Percentiles rank a stretch among this genome's conserved stretches.
These are phyloP conservation scores for Neurospora intermedia DNA, from an alignment of 495 filamentous ascomycete genomes.

Conservation along the genomic window DNA sequence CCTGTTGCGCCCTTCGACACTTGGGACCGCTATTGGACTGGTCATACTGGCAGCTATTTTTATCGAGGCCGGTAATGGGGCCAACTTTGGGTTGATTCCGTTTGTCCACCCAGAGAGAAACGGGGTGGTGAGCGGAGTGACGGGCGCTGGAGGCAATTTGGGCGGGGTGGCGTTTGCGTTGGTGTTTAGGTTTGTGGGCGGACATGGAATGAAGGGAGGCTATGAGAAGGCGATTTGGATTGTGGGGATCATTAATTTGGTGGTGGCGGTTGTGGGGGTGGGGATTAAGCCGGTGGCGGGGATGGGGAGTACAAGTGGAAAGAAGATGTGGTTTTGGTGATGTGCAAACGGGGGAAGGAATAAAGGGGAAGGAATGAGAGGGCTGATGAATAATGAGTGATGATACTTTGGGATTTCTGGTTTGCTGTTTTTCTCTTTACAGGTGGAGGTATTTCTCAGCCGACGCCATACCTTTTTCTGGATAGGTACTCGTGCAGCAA, in stretches of 20 bases:
- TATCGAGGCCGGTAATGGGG: conserved; percentile 74
- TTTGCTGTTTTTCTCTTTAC: too few species aligned
- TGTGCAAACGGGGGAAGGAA: neutral
- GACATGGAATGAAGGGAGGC: conserved; percentile 24
- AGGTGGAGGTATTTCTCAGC: too few species aligned
- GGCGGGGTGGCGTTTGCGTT: conserved; percentile 81
- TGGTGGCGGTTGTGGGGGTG: conserved; percentile 16
- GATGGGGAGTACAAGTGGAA: neutral
- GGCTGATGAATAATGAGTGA: neutral
- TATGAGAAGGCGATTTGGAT: conserved; percentile 71
- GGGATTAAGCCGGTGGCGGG: neutral
- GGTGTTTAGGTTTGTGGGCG: conserved; percentile 60
- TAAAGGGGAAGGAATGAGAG: neutral
- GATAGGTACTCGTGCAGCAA: too few species aligned
- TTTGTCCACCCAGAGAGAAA: conserved; percentile 68
- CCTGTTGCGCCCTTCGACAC: conserved; percentile 39
- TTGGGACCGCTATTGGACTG: conserved; percentile 60
- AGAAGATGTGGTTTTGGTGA: neutral
- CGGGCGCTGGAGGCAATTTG: conserved; percentile 72
- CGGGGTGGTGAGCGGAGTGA: conserved; percentile 60
- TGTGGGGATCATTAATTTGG: conserved; percentile 66
- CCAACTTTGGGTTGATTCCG: conserved; percentile 75
- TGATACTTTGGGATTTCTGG: neutral
- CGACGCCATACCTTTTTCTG: too few species aligned
- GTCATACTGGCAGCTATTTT: conserved; percentile 66